Percentiles rank a stretch among this genome's conserved stretches.
Evolutionary conservation across 331 rosid species (phyloP).

Genomic region (Rosa hybrid): DNA sequence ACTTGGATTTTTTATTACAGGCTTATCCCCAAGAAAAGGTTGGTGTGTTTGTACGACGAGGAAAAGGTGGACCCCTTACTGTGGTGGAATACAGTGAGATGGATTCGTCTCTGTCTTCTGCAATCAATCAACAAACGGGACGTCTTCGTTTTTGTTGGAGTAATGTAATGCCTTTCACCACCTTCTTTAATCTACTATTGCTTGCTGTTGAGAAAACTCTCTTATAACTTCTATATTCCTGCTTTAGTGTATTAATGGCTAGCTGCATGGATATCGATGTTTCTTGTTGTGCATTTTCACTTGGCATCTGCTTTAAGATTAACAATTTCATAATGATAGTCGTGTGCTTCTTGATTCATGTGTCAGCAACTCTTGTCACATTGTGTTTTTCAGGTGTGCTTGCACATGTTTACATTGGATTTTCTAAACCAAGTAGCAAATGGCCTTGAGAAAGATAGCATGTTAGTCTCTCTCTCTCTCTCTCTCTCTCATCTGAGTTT

Average conservation of each 20-base stretch:
- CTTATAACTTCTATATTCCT: neutral
- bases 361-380: neutral
- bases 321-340: neutral
- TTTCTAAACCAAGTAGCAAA: constrained; percentile 96
- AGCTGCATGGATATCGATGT: neutral
- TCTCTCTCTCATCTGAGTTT: constrained; percentile 1
- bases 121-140: constrained; percentile 89
- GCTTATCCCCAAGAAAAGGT: constrained; percentile 99
- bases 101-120: constrained; percentile 78
- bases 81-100: constrained; percentile 96
- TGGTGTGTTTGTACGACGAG: constrained; percentile 94
- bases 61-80: constrained; percentile 96
- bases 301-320: constrained; percentile 8
- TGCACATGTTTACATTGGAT: constrained; percentile 96
- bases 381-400: constrained; percentile 71
- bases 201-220: constrained; percentile 12
- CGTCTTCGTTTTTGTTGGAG: constrained; percentile 99
- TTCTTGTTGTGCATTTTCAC: constrained; percentile 7
- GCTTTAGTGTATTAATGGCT: constrained; percentile 4
- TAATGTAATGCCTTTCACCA: constrained; percentile 58
- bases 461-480: constrained; percentile 47
- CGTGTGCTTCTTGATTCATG: neutral
- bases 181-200: constrained; percentile 24
- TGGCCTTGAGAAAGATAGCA: constrained; percentile 98
- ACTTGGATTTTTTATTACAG: constrained; percentile 38